Evolutionary conservation across 768 basidiomycete species (phyloP), one percentile per base, ranked within the genome.

Genomic region (Bullera alba): DNA sequence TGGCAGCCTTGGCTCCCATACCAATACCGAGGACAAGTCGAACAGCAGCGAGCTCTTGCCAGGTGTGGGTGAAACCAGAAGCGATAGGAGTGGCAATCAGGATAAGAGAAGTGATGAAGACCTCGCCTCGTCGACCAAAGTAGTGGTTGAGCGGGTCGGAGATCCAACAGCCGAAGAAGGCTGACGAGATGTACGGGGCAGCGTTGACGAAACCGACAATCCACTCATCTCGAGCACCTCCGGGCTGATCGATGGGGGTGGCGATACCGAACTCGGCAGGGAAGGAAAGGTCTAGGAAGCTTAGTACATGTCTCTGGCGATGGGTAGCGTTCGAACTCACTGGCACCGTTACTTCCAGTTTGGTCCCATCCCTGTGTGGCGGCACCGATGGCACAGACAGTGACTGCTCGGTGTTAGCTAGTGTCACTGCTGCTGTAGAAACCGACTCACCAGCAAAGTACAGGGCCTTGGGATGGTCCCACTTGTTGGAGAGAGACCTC

Each of bases 71-170:
- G 61, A 67, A 65, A 17, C 56, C 69, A 14, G 63, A 66, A 14
- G 49, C 69, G 50, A 71, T 71, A 3, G 69, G 69, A 14, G 79
- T 73, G 28, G 79, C 39, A 57, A 74, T 76, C 16, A 77, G 77
- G 42, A 76, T 28, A 42, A 73, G 45, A 23, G 76, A 77, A 23
- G 75, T 73, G 56, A 79, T 47, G 73, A 80, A 81, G 62, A 81
- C 80, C 25, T 77, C 76, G 21, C 79, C 79, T 42, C 82, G 74
- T 50, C 80, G 78, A 19, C 81, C 80, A 42, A 81, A 71, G 49
- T 63, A 74, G 45, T 72, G 60, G 63, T 93, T 96, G 48, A 86
- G 75, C 0, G 85, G 85, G 27, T 83, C 80, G 1, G 82, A 48
- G 25, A 67, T 54, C 47, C 50, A 59, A 15, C n/a, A n/a, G n/a